A percentile compares a stretch with the other conserved stretches of the same genome.
These are phyloP conservation scores for Emergomyces africanus DNA, from an alignment of 2,329 filamentous ascomycete species.

Conservation along the genomic window DNA sequence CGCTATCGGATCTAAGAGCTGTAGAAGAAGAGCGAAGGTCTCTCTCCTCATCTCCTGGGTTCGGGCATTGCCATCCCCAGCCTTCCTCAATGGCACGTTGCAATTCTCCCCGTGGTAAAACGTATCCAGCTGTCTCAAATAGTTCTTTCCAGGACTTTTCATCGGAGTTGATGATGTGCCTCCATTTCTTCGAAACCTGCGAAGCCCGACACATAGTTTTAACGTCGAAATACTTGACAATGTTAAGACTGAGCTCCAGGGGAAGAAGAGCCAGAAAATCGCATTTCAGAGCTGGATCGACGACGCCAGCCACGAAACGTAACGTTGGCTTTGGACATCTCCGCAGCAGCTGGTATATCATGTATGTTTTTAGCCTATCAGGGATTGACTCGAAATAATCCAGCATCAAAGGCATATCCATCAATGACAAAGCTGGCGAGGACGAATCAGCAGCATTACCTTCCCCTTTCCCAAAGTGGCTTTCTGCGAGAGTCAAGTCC, in stretches of 20 bases:
- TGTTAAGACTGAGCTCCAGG: slow-evolving; percentile 72
- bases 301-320: slow-evolving; percentile 75
- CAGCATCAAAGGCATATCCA: slow-evolving; percentile 76
- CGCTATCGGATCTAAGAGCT: slow-evolving; percentile 28
- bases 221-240: slow-evolving; percentile 74
- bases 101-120: slow-evolving; percentile 66
- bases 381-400: slow-evolving; percentile 87
- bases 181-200: slow-evolving; percentile 90
- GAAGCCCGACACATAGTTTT: slow-evolving; percentile 79
- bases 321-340: slow-evolving; percentile 79
- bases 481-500: slow-evolving; percentile 10
- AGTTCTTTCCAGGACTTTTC: slow-evolving; percentile 94
- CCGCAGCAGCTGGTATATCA: slow-evolving; percentile 91
- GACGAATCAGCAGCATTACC: slow-evolving; percentile 11
- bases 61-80: slow-evolving; percentile 94
- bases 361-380: slow-evolving; percentile 80
- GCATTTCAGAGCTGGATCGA: slow-evolving; percentile 89
- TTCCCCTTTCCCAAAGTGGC: neutral
- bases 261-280: slow-evolving; percentile 81
- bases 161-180: slow-evolving; percentile 78
- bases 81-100: slow-evolving; percentile 77
- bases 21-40: slow-evolving; percentile 55
- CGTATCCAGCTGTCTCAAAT: slow-evolving; percentile 72
- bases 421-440: slow-evolving; percentile 35
- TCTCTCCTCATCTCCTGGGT: slow-evolving; percentile 59